Evolutionary conservation across 257 asterid genomes (phyloP).

Genomic region (Striga asiatica): DNA sequence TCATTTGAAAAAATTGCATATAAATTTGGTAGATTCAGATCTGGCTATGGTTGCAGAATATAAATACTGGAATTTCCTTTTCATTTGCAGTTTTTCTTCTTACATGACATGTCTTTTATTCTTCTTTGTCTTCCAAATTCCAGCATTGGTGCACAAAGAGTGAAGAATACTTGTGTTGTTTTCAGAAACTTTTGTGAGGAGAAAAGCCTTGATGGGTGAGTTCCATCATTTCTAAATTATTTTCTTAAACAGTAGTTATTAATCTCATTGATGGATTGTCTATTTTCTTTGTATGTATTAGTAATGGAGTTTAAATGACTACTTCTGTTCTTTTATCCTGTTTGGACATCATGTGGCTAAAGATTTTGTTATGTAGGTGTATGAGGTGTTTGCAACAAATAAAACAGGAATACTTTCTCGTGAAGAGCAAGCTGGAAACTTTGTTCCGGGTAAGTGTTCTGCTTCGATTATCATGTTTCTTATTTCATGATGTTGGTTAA

Average conservation of each 20-base stretch:
- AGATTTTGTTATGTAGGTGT: conserved; percentile 39
- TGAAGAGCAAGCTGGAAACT: conserved; percentile 64
- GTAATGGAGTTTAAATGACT: neutral
- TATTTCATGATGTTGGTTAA: too few relatives aligned
- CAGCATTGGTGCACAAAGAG: conserved; percentile 72
- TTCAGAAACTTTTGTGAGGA: conserved; percentile 64
- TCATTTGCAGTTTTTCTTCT: too few relatives aligned
- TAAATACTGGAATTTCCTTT: too few relatives aligned
- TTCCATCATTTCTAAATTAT: neutral
- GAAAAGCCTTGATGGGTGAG: conserved; percentile 62
- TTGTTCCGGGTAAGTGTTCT: conserved; percentile 60
- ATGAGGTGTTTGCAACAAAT: conserved; percentile 53
- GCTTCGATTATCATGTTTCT: too few relatives aligned
- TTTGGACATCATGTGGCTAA: too few relatives aligned
- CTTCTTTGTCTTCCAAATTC: neutral
- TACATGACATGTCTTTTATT: neutral
- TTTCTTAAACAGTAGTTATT: neutral
- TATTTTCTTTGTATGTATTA: neutral
- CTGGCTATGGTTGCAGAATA: neutral
- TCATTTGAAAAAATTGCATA: too few relatives aligned
- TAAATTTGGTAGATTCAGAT: conserved; percentile 13
- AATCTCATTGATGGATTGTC: neutral
- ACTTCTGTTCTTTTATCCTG: too few relatives aligned
- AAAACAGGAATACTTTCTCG: conserved; percentile 46
- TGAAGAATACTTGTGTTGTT: conserved; percentile 45